These are phyloP conservation scores for Lolium rigidum DNA, from an alignment of 176 grass and related monocot species.

Conservation along the genomic window DNA sequence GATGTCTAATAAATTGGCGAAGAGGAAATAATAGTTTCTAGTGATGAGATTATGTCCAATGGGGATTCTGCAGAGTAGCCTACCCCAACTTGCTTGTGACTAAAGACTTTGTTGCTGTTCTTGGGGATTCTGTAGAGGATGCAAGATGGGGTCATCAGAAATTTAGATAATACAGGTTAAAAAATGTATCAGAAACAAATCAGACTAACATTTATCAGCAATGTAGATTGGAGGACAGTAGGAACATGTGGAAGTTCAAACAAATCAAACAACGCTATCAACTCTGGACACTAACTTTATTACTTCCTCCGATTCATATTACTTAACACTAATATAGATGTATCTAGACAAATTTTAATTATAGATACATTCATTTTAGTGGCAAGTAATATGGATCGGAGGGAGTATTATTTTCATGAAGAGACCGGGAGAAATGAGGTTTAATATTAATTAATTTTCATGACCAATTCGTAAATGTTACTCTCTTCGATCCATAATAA, in stretches of 20 bases:
- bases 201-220: neutral
- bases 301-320: too few relatives aligned
- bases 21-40: neutral
- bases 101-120: conserved; percentile 20
- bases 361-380: too few relatives aligned
- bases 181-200: neutral
- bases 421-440: neutral
- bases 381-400: too few relatives aligned
- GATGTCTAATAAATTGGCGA: neutral
- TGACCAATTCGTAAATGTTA: neutral
- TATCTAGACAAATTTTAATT: too few relatives aligned
- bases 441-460: conserved; percentile 6
- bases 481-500: too few relatives aligned
- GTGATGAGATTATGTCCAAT: neutral
- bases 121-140: conserved; percentile 4
- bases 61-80: neutral
- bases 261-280: neutral
- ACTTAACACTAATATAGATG: too few relatives aligned
- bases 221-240: neutral
- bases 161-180: neutral
- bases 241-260: neutral
- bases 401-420: neutral
- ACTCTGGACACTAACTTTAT: neutral
- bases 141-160: conserved; percentile 5
- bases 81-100: conserved; percentile 2